Evolutionary conservation across 345 rosid genomes (phyloP).

Genomic region (Euclidium syriacum): DNA sequence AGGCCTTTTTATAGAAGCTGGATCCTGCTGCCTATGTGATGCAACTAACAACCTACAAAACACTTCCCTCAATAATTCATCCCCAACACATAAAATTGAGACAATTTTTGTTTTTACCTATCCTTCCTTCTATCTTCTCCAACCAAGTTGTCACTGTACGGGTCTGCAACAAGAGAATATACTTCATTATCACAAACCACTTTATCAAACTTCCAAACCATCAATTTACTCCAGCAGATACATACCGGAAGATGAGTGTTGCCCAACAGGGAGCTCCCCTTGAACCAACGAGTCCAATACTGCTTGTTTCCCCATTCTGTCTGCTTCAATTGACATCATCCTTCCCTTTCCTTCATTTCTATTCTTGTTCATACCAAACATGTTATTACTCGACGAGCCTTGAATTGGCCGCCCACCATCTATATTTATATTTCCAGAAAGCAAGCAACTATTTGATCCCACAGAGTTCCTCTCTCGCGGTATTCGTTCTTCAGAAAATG

Average conservation of each 20-base stretch:
- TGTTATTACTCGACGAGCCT: slow-evolving; percentile 18
- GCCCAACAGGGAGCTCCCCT: slow-evolving; percentile 31
- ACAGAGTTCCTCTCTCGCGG: slow-evolving; percentile 29
- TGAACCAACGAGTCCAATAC: slow-evolving; percentile 27
- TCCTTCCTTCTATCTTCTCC: slow-evolving; percentile 40
- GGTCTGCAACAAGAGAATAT: slow-evolving; percentile 25
- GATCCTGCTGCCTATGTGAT: slow-evolving; percentile 47
- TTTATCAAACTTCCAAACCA: neutral
- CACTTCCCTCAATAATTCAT: neutral
- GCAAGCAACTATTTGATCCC: slow-evolving; percentile 36
- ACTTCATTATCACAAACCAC: neutral
- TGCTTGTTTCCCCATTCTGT: slow-evolving; percentile 34
- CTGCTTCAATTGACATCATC: slow-evolving; percentile 31
- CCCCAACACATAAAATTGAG: too few relatives aligned
- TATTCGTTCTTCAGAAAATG: slow-evolving; percentile 18
- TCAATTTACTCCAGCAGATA: neutral
- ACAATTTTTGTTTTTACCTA: slow-evolving; percentile 49
- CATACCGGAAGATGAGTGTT: slow-evolving; percentile 40
- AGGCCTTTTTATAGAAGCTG: slow-evolving; percentile 32
- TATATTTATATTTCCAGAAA: slow-evolving; percentile 22
- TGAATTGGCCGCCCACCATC: slow-evolving; percentile 25
- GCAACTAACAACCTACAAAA: slow-evolving; percentile 23
- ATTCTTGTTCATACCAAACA: slow-evolving; percentile 29
- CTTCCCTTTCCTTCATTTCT: slow-evolving; percentile 29
- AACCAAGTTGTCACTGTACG: slow-evolving; percentile 30